phyloP scores from a whole-genome alignment of 176 grass and related monocot species.

The Phragmites australis region DNA sequence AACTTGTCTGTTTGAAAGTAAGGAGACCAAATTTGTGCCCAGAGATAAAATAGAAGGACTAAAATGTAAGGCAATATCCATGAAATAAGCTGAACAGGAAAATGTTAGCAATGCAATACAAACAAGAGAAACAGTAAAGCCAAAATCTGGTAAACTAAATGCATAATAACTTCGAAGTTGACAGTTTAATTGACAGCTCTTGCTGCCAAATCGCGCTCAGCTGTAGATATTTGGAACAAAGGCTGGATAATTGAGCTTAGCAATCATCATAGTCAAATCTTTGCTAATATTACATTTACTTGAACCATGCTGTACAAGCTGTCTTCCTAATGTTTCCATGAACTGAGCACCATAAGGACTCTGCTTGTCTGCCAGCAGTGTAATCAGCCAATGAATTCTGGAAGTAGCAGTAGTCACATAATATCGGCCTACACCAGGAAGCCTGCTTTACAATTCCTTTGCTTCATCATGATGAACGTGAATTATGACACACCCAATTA shows the following conservation, averaged over 20 bases:
- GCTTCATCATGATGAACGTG: constrained; percentile 81
- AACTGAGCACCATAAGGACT: constrained; percentile 64
- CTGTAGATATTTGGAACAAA: constrained; percentile 35
- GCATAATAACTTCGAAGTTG: constrained; percentile 25
- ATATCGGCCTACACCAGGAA: constrained; percentile 65
- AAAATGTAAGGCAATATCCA: constrained; percentile 20
- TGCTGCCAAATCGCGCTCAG: constrained; percentile 32
- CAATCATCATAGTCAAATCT: constrained; percentile 37
- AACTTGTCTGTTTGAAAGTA: constrained; percentile 10
- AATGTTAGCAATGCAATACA: constrained; percentile 26
- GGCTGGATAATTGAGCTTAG: constrained; percentile 30
- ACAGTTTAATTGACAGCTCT: constrained; percentile 20
- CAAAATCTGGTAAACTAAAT: constrained; percentile 40
- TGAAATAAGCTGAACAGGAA: constrained; percentile 32
- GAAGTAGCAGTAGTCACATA: constrained; percentile 61
- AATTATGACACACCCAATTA: constrained; percentile 95
- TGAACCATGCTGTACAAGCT: constrained; percentile 49
- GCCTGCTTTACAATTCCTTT: constrained; percentile 79
- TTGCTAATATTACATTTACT: constrained; percentile 39
- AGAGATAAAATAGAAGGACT: background rate
- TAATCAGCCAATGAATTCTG: constrained; percentile 56
- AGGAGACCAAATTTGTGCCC: constrained; percentile 2
- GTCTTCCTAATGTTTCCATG: constrained; percentile 51
- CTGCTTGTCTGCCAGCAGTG: constrained; percentile 58
- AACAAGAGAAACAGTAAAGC: constrained; percentile 24